Conservation (phyloP, 441 rosid genomes). For the Gossypium lobatum region DNA sequence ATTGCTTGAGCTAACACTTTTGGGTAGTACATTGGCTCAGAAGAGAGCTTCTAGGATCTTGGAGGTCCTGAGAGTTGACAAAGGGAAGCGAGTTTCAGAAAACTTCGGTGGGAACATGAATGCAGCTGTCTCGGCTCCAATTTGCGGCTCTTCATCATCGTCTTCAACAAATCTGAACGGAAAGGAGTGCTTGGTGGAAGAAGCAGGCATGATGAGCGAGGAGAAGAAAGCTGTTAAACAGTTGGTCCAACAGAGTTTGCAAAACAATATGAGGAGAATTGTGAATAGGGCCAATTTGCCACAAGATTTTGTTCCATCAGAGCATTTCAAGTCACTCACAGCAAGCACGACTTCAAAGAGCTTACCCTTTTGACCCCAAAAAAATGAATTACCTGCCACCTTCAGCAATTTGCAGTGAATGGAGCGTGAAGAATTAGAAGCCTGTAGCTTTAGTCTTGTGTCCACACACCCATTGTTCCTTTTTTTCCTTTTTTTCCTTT, state of each 20-base stretch:
- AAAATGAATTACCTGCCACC: background rate
- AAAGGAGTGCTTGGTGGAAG: slow-evolving; percentile 48
- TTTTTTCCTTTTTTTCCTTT: background rate
- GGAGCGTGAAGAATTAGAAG: slow-evolving; percentile 17
- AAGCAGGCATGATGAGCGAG: slow-evolving; percentile 77
- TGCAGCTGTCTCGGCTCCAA: slow-evolving; percentile 77
- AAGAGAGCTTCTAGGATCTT: slow-evolving; percentile 93
- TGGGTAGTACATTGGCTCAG: slow-evolving; percentile 89
- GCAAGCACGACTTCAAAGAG: slow-evolving; percentile 89
- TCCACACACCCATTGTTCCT: background rate
- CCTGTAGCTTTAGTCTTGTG: slow-evolving; percentile 35
- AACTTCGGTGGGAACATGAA: slow-evolving; percentile 47
- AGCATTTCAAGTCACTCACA: slow-evolving; percentile 82
- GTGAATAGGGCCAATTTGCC: slow-evolving; percentile 94
- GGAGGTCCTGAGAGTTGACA: slow-evolving; percentile 70
- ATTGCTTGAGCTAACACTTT: slow-evolving; percentile 78
- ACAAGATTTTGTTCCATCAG: slow-evolving; percentile 90
- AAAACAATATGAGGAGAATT: slow-evolving; percentile 93
- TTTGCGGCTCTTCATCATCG: slow-evolving; percentile 60
- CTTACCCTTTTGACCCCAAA: slow-evolving; percentile 64
- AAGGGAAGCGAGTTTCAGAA: slow-evolving; percentile 82
- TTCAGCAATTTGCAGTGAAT: background rate
- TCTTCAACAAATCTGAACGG: slow-evolving; percentile 27
- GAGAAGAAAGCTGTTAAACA: slow-evolving; percentile 95
- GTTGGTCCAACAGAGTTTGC: slow-evolving; percentile 92